phyloP scores from a whole-genome alignment of 192 early-diverging fungal species.

The Phycomyces nitens region DNA sequence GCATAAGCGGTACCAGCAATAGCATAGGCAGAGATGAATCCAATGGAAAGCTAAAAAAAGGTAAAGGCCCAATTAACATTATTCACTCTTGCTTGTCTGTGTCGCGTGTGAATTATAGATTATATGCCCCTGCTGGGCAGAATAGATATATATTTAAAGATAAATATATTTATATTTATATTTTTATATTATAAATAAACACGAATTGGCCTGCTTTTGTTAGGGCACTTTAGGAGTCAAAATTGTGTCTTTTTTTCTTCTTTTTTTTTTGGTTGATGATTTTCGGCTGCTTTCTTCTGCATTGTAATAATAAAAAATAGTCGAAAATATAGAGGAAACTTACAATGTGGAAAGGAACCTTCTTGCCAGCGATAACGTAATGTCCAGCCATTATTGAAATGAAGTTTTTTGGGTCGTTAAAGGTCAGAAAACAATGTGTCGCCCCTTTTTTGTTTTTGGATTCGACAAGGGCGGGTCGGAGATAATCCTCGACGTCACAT shows the following conservation, averaged over 20 bases:
- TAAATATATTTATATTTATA: background rate
- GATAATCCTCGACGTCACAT: background rate
- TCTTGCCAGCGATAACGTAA: conserved; percentile 36
- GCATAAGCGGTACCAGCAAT: conserved; percentile 11
- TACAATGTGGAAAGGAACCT: conserved; percentile 34
- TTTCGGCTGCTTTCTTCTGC: too few species aligned
- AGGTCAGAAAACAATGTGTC: too few species aligned
- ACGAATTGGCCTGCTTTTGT: too few species aligned
- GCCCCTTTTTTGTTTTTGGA: background rate
- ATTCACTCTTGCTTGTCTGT: too few species aligned
- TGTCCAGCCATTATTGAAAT: conserved; percentile 35
- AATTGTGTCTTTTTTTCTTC: background rate
- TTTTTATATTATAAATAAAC: too few species aligned
- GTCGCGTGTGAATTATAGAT: too few species aligned
- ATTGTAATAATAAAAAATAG: background rate
- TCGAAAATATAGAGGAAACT: conserved; percentile 1
- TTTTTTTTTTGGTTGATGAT: background rate
- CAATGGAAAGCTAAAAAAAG: conserved; percentile 32
- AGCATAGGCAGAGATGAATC: conserved; percentile 36
- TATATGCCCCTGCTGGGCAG: too few species aligned
- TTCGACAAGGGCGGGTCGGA: conserved; percentile 2
- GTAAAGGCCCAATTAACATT: too few species aligned
- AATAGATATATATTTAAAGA: too few species aligned
- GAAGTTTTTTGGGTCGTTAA: conserved; percentile 1
- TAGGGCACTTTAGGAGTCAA: too few species aligned